A percentile compares a stretch with the other conserved stretches of the same genome.
Conservation (phyloP, 2,329 filamentous ascomycete genomes). For the Penicillium sclerotigenum region DNA sequence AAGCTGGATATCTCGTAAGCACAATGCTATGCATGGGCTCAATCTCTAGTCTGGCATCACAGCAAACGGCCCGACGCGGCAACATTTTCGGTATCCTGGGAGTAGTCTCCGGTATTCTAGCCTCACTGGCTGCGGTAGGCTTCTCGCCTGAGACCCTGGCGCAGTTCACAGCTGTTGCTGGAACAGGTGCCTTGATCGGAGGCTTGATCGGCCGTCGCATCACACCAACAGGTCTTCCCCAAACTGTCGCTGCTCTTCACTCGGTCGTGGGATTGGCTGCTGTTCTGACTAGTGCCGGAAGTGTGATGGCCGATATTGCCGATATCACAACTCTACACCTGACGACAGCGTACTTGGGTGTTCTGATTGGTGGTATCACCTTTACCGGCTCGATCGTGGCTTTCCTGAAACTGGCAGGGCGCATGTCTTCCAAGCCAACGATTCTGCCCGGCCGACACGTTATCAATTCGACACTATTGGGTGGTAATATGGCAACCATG, state of each 20-base stretch:
- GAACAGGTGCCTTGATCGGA: slow-evolving; percentile 65
- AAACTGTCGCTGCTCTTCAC: slow-evolving; percentile 84
- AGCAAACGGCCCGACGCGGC: slow-evolving; percentile 76
- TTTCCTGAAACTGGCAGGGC: slow-evolving; percentile 80
- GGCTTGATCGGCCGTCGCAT: slow-evolving; percentile 80
- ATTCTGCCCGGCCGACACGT: slow-evolving; percentile 70
- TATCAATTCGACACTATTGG: slow-evolving; percentile 71
- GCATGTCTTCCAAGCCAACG: slow-evolving; percentile 74
- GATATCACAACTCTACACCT: slow-evolving; percentile 75
- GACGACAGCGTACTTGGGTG: slow-evolving; percentile 80
- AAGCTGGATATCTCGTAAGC: slow-evolving; percentile 82
- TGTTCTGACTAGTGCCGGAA: slow-evolving; percentile 83
- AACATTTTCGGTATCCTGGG: slow-evolving; percentile 85
- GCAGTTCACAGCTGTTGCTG: slow-evolving; percentile 75
- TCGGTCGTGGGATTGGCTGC: slow-evolving; percentile 87
- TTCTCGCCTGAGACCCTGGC: slow-evolving; percentile 74
- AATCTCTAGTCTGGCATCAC: slow-evolving; percentile 75
- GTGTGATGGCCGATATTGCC: slow-evolving; percentile 70
- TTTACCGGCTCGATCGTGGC: slow-evolving; percentile 90
- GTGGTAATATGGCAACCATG: slow-evolving; percentile 77
- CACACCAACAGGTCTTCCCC: slow-evolving; percentile 81
- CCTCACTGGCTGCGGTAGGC: slow-evolving; percentile 75
- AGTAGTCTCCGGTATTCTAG: slow-evolving; percentile 76
- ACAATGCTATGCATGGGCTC: slow-evolving; percentile 83
- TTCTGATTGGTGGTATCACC: slow-evolving; percentile 81